Evolutionary conservation across 2,329 filamentous ascomycete species (phyloP), one percentile per base, ranked within the genome.

Genomic region (Domatiomyces globalis): DNA sequence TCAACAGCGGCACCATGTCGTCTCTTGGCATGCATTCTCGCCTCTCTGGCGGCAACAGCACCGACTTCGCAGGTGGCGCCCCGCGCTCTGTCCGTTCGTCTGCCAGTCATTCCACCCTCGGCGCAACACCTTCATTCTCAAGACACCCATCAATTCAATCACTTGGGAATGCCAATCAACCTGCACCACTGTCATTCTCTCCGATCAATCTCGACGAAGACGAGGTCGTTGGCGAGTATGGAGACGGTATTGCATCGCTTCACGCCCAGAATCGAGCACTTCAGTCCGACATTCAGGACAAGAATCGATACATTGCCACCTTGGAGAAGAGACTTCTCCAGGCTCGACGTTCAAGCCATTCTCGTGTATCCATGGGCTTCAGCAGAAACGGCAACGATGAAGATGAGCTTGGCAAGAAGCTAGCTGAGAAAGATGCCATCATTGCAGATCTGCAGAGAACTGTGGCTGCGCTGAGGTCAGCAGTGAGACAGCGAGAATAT

Each of bases 381-480:
- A 80, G 79, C 61, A 76, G 71, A 51, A 84, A 78, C 63, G 78
- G 80, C 71, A 80, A 83, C n/a, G 80, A 83, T 39, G 88, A 94
- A 62, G 85, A 89, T 58, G 73, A 81, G 1, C 67, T 86, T 17
- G 70, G 96, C 46, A 84, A 81, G 55, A 90, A 96, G 59, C 94
- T 94, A 66, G 92, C 98, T 60, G 92, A 96, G 59, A 95, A 94
- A 66, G 92, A 98, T 61, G 78, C 81, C 19, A 90, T 96, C 68
- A 95, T 98, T 63, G 81, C 84, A 6, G 90, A 94, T 59, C 77
- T 98, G n/a, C 90, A 95, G 65, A 80, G 85, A 9, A 98, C 96
- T 88, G 75, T 96, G 49, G 74, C 83, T 3, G 92, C 92, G 1
- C 74, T 98, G 49, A 82, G 88, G 43, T 90, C 80, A 56, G 88